phyloP scores from a whole-genome alignment of 139 green algal species.

The Closterium sp. region DNA sequence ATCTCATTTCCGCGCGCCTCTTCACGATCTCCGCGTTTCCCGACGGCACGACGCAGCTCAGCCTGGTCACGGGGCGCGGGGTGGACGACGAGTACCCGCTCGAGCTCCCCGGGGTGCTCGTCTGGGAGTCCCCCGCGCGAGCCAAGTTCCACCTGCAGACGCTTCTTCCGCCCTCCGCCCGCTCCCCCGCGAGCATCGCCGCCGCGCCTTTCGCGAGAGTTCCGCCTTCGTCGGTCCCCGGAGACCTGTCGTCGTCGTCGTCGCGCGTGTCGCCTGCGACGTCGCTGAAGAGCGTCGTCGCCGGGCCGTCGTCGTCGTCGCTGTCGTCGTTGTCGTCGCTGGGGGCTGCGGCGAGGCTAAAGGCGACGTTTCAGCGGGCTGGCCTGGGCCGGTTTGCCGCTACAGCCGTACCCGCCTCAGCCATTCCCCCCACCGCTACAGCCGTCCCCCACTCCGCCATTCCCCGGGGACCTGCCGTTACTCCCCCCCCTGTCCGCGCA shows the following conservation, averaged over 20 bases:
- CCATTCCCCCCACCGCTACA: too few species aligned
- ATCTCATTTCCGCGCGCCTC: not conserved
- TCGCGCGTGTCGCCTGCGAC: too few species aligned
- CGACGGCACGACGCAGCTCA: not conserved
- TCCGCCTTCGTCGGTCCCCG: too few species aligned
- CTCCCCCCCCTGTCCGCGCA: not conserved
- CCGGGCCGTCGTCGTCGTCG: too few species aligned
- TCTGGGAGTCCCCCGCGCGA: not conserved
- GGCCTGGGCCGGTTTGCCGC: not conserved
- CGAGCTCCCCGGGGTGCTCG: constrained; percentile 9
- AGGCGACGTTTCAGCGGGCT: not conserved
- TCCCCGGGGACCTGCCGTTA: too few species aligned
- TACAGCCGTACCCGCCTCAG: too few species aligned
- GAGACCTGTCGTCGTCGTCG: not conserved
- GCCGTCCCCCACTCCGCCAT: too few species aligned
- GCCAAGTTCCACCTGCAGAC: constrained; percentile 14
- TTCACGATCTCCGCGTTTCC: not conserved
- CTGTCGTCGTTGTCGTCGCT: not conserved
- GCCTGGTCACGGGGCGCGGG: constrained; percentile 9
- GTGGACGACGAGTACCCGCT: constrained; percentile 5
- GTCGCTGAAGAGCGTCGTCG: too few species aligned
- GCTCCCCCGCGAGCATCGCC: not conserved
- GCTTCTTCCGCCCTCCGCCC: not conserved
- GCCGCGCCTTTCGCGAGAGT: not conserved
- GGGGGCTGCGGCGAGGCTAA: not conserved